Base-by-base conservation (phyloP, 2,329 filamentous ascomycete genomes). In the Periconia macrospinosa region DNA sequence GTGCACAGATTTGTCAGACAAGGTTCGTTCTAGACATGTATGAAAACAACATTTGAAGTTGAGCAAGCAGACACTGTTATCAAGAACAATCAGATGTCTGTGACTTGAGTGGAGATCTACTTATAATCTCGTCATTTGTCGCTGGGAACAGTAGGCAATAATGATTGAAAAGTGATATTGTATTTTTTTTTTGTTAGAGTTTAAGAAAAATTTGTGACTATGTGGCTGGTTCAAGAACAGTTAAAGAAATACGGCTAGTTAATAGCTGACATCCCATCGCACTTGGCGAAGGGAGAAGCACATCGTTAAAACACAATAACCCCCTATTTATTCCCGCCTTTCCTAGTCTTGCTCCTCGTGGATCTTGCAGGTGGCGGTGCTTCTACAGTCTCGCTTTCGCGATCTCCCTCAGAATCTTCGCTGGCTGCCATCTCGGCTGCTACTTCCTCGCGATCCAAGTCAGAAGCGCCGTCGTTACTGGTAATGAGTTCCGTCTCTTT, bases 301-400 rank as follows among this genome's bases (percentile, higher is more conserved):
- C 11, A 13, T 14, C 11, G 11, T 13, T 10, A 6, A 6, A 17
- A 8, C 23, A 13, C 20, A 7, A 30, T 30, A 13, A 15, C 20
- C 17, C 15, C 37, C 35, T 59, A 72, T 41, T 71, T 78, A 67
- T 72, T 77, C 49, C 68, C 72, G 51, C 70, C 70, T 17, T 71
- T 72, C 52, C 71, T 75, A 11, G 69, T 68, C 59, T 75, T 78
- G 58, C 75, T 78, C 57, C 76, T 70, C 27, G 76, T 77, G 13
- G 71, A 72, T 18, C 60, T 68, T 30, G 75, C 67, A 1, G 72
- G 70, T 9, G 72, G 60, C 11, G 65, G 58, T 1, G 55, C 54
- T 18, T 71, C 68, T 2, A 63, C 60, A 1, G 55, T 55, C 11
- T 64, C 59, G 1, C 62, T 61, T 3, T 51, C 62, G 1, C 61